Conservation (phyloP, 2,329 filamentous ascomycete genomes). For the Epichloe sp. region DNA sequence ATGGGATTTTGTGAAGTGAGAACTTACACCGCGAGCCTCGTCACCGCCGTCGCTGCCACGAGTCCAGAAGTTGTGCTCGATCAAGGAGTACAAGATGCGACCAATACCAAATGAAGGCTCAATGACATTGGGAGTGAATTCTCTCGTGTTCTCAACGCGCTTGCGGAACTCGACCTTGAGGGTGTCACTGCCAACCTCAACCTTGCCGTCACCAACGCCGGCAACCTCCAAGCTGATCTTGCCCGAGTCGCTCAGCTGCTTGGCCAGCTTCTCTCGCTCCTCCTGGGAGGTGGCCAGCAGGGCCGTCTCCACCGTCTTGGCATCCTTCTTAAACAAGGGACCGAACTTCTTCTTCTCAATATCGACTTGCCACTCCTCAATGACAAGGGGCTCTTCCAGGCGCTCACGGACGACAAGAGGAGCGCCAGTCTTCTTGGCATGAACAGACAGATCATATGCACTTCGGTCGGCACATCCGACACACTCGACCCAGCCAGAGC, state of each 20-base stretch:
- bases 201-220: conserved; percentile 53
- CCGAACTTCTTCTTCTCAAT: conserved; percentile 94
- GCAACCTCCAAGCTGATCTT: conserved; percentile 68
- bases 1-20: background rate
- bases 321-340: conserved; percentile 89
- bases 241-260: conserved; percentile 58
- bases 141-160: conserved; percentile 68
- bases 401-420: conserved; percentile 76
- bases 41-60: conserved; percentile 47
- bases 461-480: conserved; percentile 93
- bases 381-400: conserved; percentile 59
- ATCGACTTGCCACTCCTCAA: conserved; percentile 81
- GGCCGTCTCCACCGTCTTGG: conserved; percentile 70
- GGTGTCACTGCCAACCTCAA: conserved; percentile 66
- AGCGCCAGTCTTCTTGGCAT: conserved; percentile 83
- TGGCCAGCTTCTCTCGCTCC: conserved; percentile 64
- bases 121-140: conserved; percentile 92
- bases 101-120: conserved; percentile 97
- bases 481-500: conserved; percentile 95
- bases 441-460: conserved; percentile 86
- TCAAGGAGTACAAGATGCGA: conserved; percentile 80
- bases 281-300: conserved; percentile 67
- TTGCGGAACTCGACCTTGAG: conserved; percentile 76
- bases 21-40: conserved; percentile 73
- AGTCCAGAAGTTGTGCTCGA: conserved; percentile 94